Evolutionary conservation across 2,329 filamentous ascomycete genomes (phyloP), one percentile per base, ranked within the genome.

Genomic region (Diaporthe caulivora): DNA sequence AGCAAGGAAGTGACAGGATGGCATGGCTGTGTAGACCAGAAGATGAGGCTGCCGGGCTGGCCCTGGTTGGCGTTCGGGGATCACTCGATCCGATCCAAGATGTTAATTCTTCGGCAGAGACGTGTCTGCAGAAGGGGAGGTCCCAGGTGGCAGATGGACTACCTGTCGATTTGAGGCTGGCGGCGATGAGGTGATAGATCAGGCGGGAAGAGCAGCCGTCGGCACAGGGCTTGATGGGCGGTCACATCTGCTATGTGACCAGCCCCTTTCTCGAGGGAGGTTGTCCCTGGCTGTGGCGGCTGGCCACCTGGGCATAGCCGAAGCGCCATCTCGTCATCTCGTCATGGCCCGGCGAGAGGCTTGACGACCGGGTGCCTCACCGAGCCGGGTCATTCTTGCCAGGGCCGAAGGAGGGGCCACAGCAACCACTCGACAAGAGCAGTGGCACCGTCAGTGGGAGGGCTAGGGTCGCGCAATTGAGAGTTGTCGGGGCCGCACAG

Each of bases 381-480:
- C 55, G 53, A 51, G 44, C 44, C 29, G 29, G 68, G 26, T n/a
- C n/a, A 40, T 21, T 9, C 34, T 29, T 26, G 40, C 54, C 42
- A 31, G 18, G 34, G n/a, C 54, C 17, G 57, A 44, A 58, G 31
- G 71, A 31, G 31, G 42, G 55, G 54, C 47, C 47, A 67, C 47
- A 40, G n/a, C 29, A 11, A 53, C 62, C 31, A 67, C 44, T 62
- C 62, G 54, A 68, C 42, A 31, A 55, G 44, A 51, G 29, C 24
- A 42, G 49, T 68, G 47, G 15, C 44, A 40, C 72, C 62, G 49
- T 44, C 18, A 40, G 17, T 68, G 42, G 58, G 62, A 68, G 34
- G 53, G 70, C 62, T 55, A 72, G 60, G 53, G 65, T 74, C 65
- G 53, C 70, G 70, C 73, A 64, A 44, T 58, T 70, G 64, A 40